phyloP scores from a whole-genome alignment of 345 rosid genomes.

The Syzygium aqueum region DNA sequence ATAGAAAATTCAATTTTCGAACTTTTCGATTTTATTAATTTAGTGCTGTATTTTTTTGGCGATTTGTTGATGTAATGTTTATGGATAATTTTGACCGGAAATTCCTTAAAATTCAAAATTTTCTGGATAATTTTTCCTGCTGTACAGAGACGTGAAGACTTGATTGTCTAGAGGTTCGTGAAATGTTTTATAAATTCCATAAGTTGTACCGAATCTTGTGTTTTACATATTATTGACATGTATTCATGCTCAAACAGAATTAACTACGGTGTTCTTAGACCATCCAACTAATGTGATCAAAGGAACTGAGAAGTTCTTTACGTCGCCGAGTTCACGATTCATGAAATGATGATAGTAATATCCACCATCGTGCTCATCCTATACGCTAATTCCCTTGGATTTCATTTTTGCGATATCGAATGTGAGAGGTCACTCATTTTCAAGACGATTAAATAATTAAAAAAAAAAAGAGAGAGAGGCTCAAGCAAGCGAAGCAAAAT shows the following conservation, averaged over 20 bases:
- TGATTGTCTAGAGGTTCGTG: no score
- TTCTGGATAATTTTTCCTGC: not conserved
- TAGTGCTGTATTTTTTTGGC: rapidly evolving
- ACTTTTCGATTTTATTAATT: not conserved
- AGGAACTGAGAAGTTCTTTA: not conserved
- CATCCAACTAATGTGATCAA: not conserved
- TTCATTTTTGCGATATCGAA: not conserved
- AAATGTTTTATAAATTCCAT: not conserved
- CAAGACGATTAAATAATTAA: not conserved
- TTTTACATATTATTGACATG: not conserved
- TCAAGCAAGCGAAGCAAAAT: not conserved
- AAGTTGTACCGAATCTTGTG: not conserved
- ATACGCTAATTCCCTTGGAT: not conserved
- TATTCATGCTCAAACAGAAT: not conserved
- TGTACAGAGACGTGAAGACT: rapidly evolving
- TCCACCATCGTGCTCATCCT: not conserved
- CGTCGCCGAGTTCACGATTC: not conserved
- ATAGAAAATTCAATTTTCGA: not conserved
- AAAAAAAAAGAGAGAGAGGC: no score
- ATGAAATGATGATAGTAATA: not conserved
- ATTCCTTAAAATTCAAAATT: rapidly evolving
- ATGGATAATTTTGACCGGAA: rapidly evolving
- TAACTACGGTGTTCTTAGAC: not conserved
- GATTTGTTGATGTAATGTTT: not conserved
- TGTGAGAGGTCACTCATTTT: not conserved